phyloP scores from a whole-genome alignment of 2,329 filamentous ascomycete genomes.

The Monilinia aucupariae region DNA sequence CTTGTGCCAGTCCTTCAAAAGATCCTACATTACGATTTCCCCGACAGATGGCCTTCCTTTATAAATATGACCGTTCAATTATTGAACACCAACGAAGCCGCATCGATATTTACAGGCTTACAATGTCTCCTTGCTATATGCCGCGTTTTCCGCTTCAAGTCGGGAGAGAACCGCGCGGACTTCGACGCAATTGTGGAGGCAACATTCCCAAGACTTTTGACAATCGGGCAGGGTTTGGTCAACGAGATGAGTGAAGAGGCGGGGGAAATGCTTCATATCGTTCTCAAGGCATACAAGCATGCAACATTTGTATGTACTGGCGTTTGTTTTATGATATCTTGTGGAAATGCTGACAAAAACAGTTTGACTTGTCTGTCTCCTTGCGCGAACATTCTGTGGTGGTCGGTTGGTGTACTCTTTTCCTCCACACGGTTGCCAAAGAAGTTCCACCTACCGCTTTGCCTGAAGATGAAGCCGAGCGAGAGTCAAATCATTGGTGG shows the following conservation, averaged over 20 bases:
- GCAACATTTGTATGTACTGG: conserved; percentile 75
- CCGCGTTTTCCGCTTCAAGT: conserved; percentile 91
- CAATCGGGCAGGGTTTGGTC: conserved; percentile 82
- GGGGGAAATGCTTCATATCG: conserved; percentile 91
- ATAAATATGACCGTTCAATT: conserved; percentile 88
- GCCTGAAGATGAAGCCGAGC: conserved; percentile 71
- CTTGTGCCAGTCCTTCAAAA: conserved; percentile 92
- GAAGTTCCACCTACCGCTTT: conserved; percentile 73
- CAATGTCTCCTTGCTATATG: conserved; percentile 94
- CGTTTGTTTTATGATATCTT: conserved; percentile 20
- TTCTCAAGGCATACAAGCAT: conserved; percentile 96
- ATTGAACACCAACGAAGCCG: conserved; percentile 77
- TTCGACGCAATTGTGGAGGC: conserved; percentile 92
- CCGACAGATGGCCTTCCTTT: conserved; percentile 87
- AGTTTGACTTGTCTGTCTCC: conserved; percentile 80
- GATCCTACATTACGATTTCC: conserved; percentile 93
- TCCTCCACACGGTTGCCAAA: conserved; percentile 85
- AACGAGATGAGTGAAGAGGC: conserved; percentile 90
- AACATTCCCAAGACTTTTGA: conserved; percentile 81
- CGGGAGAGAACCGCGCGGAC: conserved; percentile 70
- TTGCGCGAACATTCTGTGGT: conserved; percentile 77
- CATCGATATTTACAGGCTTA: conserved; percentile 84
- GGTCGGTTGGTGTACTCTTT: conserved; percentile 93
- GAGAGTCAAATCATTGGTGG: conserved; percentile 97
- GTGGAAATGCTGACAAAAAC: conserved; percentile 35